Evolutionary conservation across 2,329 filamentous ascomycete species (phyloP).

Genomic region (Stagonosporopsis rhizophila): DNA sequence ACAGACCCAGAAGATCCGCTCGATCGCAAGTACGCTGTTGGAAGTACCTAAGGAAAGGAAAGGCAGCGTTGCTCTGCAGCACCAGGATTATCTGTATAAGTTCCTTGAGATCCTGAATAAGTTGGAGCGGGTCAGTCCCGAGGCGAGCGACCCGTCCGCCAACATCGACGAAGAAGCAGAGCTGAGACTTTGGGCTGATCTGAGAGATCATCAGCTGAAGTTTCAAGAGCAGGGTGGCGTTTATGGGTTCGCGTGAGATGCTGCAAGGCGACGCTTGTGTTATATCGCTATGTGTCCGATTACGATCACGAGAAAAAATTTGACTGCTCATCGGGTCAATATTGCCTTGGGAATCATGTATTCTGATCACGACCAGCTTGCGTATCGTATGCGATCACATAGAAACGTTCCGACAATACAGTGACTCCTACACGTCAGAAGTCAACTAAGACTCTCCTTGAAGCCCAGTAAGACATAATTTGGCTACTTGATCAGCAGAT

Average conservation of each 20-base stretch:
- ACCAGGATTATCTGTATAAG: constrained; percentile 73
- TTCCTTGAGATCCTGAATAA: constrained; percentile 79
- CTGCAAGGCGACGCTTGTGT: not conserved
- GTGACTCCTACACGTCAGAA: not conserved
- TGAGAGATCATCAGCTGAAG: constrained; percentile 78
- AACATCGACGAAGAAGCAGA: constrained; percentile 74
- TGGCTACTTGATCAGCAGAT: not conserved
- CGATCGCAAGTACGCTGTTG: constrained; percentile 81
- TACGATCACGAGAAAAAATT: not conserved
- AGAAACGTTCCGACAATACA: not conserved
- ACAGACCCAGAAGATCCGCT: constrained; percentile 81
- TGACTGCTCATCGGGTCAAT: no score
- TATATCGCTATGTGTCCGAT: not conserved
- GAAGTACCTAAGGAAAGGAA: constrained; percentile 64
- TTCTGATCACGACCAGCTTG: not conserved
- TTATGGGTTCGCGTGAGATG: constrained; percentile 37
- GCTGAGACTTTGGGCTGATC: constrained; percentile 76
- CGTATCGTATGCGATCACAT: not conserved
- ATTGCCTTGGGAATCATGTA: not conserved
- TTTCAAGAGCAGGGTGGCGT: constrained; percentile 72
- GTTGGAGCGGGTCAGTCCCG: constrained; percentile 69
- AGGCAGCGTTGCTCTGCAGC: constrained; percentile 61
- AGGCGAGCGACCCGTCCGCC: constrained; percentile 38
- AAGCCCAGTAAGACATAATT: no score
- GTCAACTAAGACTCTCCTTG: no score